Evolutionary conservation across 306 rosid genomes (phyloP).

Genomic region (Trifolium subterraneum): DNA sequence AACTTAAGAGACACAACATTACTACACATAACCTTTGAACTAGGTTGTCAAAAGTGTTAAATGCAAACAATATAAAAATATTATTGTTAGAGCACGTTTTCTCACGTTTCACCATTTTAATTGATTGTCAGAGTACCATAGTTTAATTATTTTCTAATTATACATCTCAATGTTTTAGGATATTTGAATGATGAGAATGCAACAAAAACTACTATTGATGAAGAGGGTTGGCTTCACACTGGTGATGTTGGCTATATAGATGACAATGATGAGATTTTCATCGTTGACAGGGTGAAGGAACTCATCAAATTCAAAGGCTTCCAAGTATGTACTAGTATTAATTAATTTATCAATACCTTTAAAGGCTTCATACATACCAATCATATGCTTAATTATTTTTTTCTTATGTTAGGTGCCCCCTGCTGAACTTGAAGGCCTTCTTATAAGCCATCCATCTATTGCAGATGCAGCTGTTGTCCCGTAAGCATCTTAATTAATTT

Average conservation of each 20-base stretch:
- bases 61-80: too few species aligned
- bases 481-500: slow-evolving; percentile 55
- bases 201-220: slow-evolving; percentile 69
- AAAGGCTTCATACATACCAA: background rate
- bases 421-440: slow-evolving; percentile 89
- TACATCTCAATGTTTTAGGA: slow-evolving; percentile 45
- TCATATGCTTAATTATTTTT: background rate
- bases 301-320: slow-evolving; percentile 94
- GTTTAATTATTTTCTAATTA: background rate
- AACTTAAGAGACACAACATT: too few species aligned
- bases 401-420: slow-evolving; percentile 73
- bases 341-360: background rate
- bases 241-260: slow-evolving; percentile 91
- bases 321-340: slow-evolving; percentile 52
- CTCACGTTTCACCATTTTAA: too few species aligned
- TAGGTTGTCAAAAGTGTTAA: too few species aligned
- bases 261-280: slow-evolving; percentile 78
- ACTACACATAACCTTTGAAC: too few species aligned
- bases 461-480: slow-evolving; percentile 94
- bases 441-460: slow-evolving; percentile 76
- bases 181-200: slow-evolving; percentile 71
- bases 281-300: slow-evolving; percentile 86
- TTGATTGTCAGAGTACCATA: too few species aligned
- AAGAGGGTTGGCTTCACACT: slow-evolving; percentile 87
- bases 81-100: too few species aligned